Evolutionary conservation across 2,329 filamentous ascomycete genomes (phyloP).

Genomic region (Annulohypoxylon truncatum): DNA sequence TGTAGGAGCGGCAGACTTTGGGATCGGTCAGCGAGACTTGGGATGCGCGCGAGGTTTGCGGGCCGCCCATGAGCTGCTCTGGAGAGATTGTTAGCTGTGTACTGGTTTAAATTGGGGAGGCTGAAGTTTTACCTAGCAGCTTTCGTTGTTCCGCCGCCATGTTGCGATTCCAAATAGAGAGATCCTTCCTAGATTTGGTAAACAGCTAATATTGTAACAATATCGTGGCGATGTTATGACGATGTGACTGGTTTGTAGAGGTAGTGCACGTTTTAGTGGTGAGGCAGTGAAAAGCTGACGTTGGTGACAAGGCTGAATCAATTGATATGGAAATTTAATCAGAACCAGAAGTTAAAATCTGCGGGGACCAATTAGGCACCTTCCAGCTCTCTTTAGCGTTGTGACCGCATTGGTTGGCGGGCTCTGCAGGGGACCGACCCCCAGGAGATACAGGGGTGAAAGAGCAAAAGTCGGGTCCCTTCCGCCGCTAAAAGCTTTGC

Average conservation of each 20-base stretch:
- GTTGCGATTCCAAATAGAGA: not conserved
- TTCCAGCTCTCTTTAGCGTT: constrained; percentile 19
- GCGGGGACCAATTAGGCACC: constrained; percentile 43
- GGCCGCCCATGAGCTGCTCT: constrained; percentile 93
- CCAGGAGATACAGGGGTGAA: not conserved
- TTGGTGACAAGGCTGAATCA: constrained; percentile 42
- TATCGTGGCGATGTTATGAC: not conserved
- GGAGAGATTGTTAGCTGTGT: constrained; percentile 20
- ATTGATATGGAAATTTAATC: constrained; percentile 8
- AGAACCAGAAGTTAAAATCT: constrained; percentile 30
- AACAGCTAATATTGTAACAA: not conserved
- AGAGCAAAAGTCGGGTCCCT: not conserved
- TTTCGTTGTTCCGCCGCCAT: constrained; percentile 99
- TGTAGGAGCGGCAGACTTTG: constrained; percentile 94
- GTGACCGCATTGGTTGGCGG: constrained; percentile 18
- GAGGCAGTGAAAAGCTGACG: constrained; percentile 18
- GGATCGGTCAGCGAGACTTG: constrained; percentile 90
- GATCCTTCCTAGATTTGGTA: not conserved
- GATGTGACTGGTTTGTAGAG: not conserved
- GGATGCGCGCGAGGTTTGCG: constrained; percentile 76
- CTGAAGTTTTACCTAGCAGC: constrained; percentile 74
- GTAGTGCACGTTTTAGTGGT: not conserved
- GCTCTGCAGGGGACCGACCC: constrained; percentile 25
- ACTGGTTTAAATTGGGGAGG: not conserved
- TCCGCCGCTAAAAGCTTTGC: constrained; percentile 21